A percentile compares a stretch with the other conserved stretches of the same genome.
These are phyloP conservation scores for Phytopythium montanum DNA, from an alignment of 352 stramenopile species.

Conservation along the genomic window DNA sequence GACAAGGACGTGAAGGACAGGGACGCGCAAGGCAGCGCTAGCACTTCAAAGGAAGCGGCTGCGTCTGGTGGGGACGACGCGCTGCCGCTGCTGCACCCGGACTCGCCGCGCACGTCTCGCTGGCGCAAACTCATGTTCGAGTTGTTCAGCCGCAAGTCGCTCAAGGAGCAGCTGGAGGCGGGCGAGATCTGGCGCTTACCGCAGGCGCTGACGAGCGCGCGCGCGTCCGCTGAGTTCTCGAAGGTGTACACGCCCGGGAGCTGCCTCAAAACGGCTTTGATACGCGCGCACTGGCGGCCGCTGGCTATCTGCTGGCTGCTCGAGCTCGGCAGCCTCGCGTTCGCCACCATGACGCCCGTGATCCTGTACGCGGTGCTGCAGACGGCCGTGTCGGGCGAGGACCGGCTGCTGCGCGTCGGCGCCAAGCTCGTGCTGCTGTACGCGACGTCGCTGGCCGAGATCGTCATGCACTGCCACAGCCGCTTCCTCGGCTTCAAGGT, in stretches of 20 bases:
- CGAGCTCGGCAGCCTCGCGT: conserved; percentile 32
- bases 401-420: conserved; percentile 21
- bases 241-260: conserved; percentile 15
- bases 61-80: neutral
- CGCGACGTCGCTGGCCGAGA: conserved; percentile 21
- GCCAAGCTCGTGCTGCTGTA: conserved; percentile 22
- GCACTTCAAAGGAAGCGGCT: neutral
- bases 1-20: neutral
- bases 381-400: conserved; percentile 24
- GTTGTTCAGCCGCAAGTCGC: conserved; percentile 28
- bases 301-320: conserved; percentile 33
- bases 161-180: conserved; percentile 24
- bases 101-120: conserved; percentile 23
- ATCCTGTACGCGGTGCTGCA: conserved; percentile 41
- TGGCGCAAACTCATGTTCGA: conserved; percentile 40
- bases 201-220: conserved; percentile 30
- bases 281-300: conserved; percentile 23
- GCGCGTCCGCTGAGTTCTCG: conserved; percentile 23
- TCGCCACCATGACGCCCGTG: conserved; percentile 32
- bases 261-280: conserved; percentile 27
- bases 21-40: neutral
- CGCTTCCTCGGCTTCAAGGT: conserved; percentile 30
- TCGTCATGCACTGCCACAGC: conserved; percentile 22
- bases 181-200: conserved; percentile 53
- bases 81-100: conserved; percentile 21